Evolutionary conservation across 495 filamentous ascomycete species (phyloP), one percentile per base, ranked within the genome.

Genomic region (Aeminium ludgeri): DNA sequence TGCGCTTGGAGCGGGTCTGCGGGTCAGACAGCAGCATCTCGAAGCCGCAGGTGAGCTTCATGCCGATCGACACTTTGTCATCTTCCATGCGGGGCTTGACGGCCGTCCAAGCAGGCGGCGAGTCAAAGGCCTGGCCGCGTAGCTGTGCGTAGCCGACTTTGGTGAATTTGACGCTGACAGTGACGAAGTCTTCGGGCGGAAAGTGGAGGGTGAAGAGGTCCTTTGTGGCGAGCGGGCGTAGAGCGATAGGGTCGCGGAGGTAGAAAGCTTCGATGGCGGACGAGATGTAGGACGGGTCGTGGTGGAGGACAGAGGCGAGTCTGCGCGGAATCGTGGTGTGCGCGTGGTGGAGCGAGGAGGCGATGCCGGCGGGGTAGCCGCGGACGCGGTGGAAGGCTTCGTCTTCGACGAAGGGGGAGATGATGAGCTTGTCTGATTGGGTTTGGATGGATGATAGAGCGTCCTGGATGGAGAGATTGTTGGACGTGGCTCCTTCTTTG

Each of bases 251-350:
- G 54, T 96, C 85, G 31, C 91, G 76, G 36, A 94, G 66, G 58
- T 96, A 96, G 57, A 96, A 96, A 1, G 83, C 76, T 57, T 97
- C 89, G 2, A 82, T 71, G 3, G 85, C 86, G 1, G 85, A 73
- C 1, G 83, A 80, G 37, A 95, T 76, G 41, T 76, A 73, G 4
- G 73, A 65, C 5, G 86, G 79, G 25, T 73, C 69, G 19, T 68
- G 61, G 46, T 85, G 80, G 1, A 96, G 62, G 30, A 96, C 68
- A 47, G 74, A 76, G n/a, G 84, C 86, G 11, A 92, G 59, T 40
- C 76, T 82, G 43, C 89, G 74, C 0, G 89, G 89, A 44, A 96
- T 70, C 0, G 69, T 77, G 12, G 80, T 60, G 6, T 72, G 55
- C 1, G 80, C 65, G 42, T 76, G 71, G 59, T 97, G 89, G 16